Conservation (phyloP, 1,139 yeast species). For the Saccharomyces pastorianus region DNA sequence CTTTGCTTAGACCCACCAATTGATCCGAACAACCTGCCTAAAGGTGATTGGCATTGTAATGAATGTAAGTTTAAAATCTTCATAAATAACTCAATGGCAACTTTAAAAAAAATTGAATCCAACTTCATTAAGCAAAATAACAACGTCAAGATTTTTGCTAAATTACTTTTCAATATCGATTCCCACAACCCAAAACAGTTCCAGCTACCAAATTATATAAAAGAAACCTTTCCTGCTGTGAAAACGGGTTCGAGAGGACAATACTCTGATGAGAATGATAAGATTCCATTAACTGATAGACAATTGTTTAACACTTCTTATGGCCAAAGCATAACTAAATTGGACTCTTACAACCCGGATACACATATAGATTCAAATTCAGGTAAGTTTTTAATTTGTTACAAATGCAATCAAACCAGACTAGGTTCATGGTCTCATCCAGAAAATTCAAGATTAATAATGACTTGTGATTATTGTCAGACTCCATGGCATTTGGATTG, state of each 20-base stretch:
- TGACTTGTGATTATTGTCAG: conserved; percentile 79
- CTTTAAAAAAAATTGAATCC: conserved; percentile 18
- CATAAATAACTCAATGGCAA: conserved; percentile 16
- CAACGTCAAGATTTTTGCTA: conserved; percentile 43
- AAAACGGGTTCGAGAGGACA: conserved; percentile 61
- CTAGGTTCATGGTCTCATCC: conserved; percentile 49
- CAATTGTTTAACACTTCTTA: conserved; percentile 38
- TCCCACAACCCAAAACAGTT: conserved; percentile 66
- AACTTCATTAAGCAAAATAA: conserved; percentile 17
- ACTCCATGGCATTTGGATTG: conserved; percentile 93
- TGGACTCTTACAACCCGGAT: conserved; percentile 48
- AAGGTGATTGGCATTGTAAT: conserved; percentile 83
- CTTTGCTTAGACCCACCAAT: conserved; percentile 87
- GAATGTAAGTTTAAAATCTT: conserved; percentile 48
- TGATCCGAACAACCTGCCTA: conserved; percentile 66
- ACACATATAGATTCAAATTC: conserved; percentile 58
- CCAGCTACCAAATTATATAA: conserved; percentile 56
- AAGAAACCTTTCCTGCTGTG: conserved; percentile 72
- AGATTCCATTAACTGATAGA: conserved; percentile 35
- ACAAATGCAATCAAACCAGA: conserved; percentile 49
- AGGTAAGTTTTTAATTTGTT: conserved; percentile 54
- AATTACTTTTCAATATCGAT: conserved; percentile 50
- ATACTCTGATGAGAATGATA: conserved; percentile 52
- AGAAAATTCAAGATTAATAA: conserved; percentile 38
- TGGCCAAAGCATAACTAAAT: conserved; percentile 35